These are phyloP conservation scores for Austroboletus niveus DNA, from an alignment of 1,284 basidiomycete species.

Conservation along the genomic window DNA sequence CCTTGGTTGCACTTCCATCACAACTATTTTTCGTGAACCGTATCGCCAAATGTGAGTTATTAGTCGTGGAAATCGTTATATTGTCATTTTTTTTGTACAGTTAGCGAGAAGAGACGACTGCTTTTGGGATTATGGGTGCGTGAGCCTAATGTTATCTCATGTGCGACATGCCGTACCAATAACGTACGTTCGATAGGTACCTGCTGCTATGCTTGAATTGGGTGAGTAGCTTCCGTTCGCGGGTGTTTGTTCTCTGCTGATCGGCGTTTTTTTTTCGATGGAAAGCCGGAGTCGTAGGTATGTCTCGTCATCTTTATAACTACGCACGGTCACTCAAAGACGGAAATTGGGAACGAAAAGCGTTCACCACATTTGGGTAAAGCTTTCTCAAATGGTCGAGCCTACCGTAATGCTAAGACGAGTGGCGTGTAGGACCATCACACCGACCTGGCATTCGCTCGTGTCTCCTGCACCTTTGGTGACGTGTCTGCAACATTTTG, in stretches of 20 bases:
- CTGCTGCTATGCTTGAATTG: constrained; percentile 18
- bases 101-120: constrained; percentile 18
- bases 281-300: constrained; percentile 16
- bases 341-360: neutral
- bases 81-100: constrained; percentile 1
- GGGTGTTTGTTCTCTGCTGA: neutral
- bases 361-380: constrained; percentile 18
- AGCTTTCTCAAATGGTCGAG: neutral
- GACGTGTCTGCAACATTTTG: neutral
- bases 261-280: neutral
- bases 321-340: constrained; percentile 2
- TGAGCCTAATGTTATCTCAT: neutral
- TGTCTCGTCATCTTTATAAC: constrained; percentile 1
- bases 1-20: constrained; percentile 19
- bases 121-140: constrained; percentile 22
- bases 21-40: constrained; percentile 22
- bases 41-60: constrained; percentile 17
- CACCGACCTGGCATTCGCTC: constrained; percentile 13
- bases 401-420: constrained; percentile 1
- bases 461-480: constrained; percentile 13
- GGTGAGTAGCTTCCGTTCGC: constrained; percentile 7
- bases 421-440: constrained; percentile 7
- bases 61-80: neutral
- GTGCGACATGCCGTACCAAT: constrained; percentile 2
- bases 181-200: constrained; percentile 13